A percentile compares a stretch with the other conserved stretches of the same genome.
Evolutionary conservation across 768 basidiomycete genomes (phyloP).

Genomic region (Hericium coralloides): DNA sequence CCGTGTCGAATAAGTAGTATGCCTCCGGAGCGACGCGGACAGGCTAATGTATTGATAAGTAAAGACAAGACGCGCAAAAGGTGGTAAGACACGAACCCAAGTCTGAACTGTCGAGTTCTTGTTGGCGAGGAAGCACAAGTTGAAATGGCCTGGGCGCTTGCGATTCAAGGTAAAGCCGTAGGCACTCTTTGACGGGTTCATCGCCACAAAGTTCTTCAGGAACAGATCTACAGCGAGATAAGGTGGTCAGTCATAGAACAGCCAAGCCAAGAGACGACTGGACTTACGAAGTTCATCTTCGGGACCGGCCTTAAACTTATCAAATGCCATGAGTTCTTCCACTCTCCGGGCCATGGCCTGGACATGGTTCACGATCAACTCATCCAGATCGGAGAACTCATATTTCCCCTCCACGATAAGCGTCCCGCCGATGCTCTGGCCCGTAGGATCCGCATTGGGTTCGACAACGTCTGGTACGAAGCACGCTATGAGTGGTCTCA

Average conservation of each 20-base stretch:
- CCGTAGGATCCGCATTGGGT: slow-evolving; percentile 64
- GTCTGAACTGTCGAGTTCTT: slow-evolving; percentile 84
- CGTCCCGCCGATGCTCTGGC: slow-evolving; percentile 52
- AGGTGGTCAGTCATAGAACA: background rate
- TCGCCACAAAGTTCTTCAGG: slow-evolving; percentile 83
- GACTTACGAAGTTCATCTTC: slow-evolving; percentile 89
- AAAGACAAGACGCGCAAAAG: background rate
- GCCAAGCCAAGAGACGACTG: background rate
- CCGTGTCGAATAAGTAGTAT: slow-evolving; percentile 84
- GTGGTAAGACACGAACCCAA: slow-evolving; percentile 58
- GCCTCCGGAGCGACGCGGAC: slow-evolving; percentile 83
- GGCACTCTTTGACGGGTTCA: slow-evolving; percentile 90
- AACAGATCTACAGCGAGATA: slow-evolving; percentile 52
- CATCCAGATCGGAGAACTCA: slow-evolving; percentile 89
- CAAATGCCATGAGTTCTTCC: slow-evolving; percentile 90
- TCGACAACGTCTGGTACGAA: slow-evolving; percentile 53
- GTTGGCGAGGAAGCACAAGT: slow-evolving; percentile 87
- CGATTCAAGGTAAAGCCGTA: slow-evolving; percentile 93
- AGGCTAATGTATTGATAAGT: slow-evolving; percentile 37
- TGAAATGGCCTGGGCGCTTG: slow-evolving; percentile 87
- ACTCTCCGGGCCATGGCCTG: slow-evolving; percentile 89
- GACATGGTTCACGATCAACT: slow-evolving; percentile 93
- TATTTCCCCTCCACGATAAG: slow-evolving; percentile 72
- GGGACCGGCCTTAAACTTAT: slow-evolving; percentile 85
- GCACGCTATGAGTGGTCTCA: background rate